Evolutionary conservation across 805 yeast genomes (phyloP), one percentile per base, ranked within the genome.

Genomic region (Wickerhamiella parazyma): DNA sequence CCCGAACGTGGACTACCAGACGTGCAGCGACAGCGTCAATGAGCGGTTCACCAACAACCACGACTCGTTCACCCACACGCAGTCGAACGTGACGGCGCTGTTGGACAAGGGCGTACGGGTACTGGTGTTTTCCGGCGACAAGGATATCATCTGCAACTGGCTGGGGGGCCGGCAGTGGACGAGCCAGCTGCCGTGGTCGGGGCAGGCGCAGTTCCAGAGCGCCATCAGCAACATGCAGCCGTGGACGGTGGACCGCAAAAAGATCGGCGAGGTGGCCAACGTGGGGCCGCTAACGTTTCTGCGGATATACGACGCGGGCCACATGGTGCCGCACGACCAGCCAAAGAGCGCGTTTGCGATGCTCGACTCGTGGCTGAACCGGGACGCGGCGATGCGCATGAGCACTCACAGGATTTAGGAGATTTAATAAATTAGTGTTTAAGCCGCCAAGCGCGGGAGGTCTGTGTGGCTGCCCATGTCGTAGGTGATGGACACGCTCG

Each of bases 131-230:
- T 94, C 94, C 11, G 97, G 97, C 58, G 96, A 87, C 66, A 87
- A 86, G 65, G 97, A 87, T 63, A 87, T 78, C 60, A 86, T 87
- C 56, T 83, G 95, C 66, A 87, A 87, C 70, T 87, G 96, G 95
- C 71, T 87, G 57, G 95, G 96, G 50, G 86, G 84, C 62, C 72
- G 75, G 54, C 89, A 80, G 8, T 87, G 95, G 95, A 70, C 89
- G 28, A 25, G 36, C n/a, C 38, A 37, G 8, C 69, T 86, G 41
- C 79, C 79, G 53, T 81, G 86, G 84, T 59, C 69, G 25, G 75
- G 75, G 36, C 51, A 49, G 44, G 9, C 28, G 12, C 65, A 63
- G 44, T 65, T 68, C 28, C 65, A 64, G 51, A 54, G 60, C 21
- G 70, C 58, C 49, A 33, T 37, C 68, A 48, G 61, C 56, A 48